phyloP scores from a whole-genome alignment of 495 filamentous ascomycete genomes.

The Penicillium lividum region DNA sequence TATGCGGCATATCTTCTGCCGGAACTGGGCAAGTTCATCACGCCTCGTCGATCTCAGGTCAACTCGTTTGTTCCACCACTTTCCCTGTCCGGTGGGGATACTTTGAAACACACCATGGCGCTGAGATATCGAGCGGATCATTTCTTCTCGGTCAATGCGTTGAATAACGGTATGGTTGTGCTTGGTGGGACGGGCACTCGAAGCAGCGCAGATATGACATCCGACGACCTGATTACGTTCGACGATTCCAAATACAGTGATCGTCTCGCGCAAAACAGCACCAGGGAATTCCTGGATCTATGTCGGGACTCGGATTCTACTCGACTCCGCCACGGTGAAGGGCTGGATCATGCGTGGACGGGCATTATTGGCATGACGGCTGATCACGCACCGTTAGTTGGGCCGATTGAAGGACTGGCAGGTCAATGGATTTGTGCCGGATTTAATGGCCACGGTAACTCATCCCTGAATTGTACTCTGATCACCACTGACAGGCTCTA shows the following conservation, averaged over 20 bases:
- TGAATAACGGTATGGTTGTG: constrained; percentile 12
- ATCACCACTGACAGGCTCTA: neutral
- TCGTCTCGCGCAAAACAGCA: constrained; percentile 4
- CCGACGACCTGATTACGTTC: constrained; percentile 6
- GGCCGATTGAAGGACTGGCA: constrained; percentile 6
- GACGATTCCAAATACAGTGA: constrained; percentile 13
- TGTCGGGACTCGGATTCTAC: neutral
- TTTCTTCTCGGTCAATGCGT: constrained; percentile 18
- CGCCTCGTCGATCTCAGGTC: constrained; percentile 13
- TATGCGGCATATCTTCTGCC: constrained; percentile 13
- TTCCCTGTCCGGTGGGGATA: constrained; percentile 5
- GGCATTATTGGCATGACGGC: constrained; percentile 13
- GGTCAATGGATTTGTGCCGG: constrained; percentile 18
- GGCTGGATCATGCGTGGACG: constrained; percentile 15
- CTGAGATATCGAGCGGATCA: constrained; percentile 5
- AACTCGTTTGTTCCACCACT: constrained; percentile 12
- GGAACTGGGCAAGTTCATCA: constrained; percentile 7
- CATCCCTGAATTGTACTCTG: neutral
- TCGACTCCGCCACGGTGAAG: constrained; percentile 12
- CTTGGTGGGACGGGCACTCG: constrained; percentile 15
- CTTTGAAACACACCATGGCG: constrained; percentile 13
- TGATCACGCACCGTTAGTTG: constrained; percentile 10
- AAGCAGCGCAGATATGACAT: neutral
- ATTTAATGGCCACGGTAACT: constrained; percentile 16
- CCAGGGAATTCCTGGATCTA: constrained; percentile 5